These are phyloP conservation scores for Pisolithus orientalis DNA, from an alignment of 768 basidiomycete genomes.

Conservation along the genomic window DNA sequence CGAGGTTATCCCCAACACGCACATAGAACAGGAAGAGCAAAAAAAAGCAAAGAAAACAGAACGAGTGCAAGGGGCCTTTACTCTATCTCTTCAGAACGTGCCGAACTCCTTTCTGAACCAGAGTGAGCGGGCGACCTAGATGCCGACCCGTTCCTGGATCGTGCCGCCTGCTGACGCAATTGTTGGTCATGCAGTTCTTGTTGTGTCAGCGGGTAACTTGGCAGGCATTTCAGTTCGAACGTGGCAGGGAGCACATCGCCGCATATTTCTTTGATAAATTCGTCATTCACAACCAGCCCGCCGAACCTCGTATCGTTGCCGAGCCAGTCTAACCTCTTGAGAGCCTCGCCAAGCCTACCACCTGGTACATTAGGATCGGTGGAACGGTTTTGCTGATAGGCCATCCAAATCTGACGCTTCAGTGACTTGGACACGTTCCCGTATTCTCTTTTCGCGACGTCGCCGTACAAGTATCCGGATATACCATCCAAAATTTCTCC, in stretches of 20 bases:
- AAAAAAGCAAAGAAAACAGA: neutral
- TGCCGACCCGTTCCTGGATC: conserved; percentile 10
- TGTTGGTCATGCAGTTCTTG: conserved; percentile 47
- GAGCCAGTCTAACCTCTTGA: conserved; percentile 66
- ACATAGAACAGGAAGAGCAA: no score
- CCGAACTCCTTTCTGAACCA: conserved; percentile 1
- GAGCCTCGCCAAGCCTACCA: conserved; percentile 53
- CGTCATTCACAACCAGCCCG: conserved; percentile 46
- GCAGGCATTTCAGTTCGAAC: conserved; percentile 50
- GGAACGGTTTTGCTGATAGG: conserved; percentile 64
- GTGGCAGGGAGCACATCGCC: conserved; percentile 52
- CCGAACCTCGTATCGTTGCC: conserved; percentile 54
- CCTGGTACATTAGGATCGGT: conserved; percentile 61
- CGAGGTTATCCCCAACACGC: no score
- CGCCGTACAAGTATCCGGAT: conserved; percentile 42
- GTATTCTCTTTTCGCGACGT: conserved; percentile 49
- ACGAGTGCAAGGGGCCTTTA: neutral
- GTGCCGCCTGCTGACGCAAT: conserved; percentile 20
- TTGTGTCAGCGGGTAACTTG: conserved; percentile 40
- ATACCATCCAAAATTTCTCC: conserved; percentile 59
- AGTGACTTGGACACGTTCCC: conserved; percentile 30
- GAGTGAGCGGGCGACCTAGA: neutral
- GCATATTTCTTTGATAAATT: conserved; percentile 34
- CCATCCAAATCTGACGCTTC: conserved; percentile 39
- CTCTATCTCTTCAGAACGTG: neutral